These are phyloP conservation scores for Letharia lupina DNA, from an alignment of 495 filamentous ascomycete species.

Conservation along the genomic window DNA sequence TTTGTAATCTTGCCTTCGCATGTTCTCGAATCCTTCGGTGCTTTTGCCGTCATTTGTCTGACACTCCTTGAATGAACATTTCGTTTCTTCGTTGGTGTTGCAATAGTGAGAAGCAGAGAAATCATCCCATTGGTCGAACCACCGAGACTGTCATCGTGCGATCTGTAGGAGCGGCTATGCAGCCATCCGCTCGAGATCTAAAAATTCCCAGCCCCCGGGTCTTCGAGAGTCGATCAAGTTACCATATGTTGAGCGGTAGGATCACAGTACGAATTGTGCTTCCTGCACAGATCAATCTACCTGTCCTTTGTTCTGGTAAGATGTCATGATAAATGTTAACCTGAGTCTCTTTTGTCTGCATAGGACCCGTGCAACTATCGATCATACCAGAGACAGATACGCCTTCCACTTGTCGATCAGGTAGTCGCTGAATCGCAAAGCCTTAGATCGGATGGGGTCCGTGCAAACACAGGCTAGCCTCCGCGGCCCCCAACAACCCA, in stretches of 20 bases:
- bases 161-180: neutral
- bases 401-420: neutral
- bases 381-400: neutral
- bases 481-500: neutral
- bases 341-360: neutral
- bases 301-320: too few relatives aligned
- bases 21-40: neutral
- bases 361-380: neutral
- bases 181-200: neutral
- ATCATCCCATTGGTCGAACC: neutral
- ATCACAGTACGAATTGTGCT: too few relatives aligned
- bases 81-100: neutral
- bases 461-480: neutral
- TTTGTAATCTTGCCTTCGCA: neutral
- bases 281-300: too few relatives aligned
- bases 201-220: neutral
- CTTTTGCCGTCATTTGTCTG: too few relatives aligned
- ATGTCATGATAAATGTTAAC: neutral
- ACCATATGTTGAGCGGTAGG: too few relatives aligned
- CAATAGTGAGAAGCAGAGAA: neutral
- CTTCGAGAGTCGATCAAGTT: neutral
- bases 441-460: neutral
- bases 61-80: too few relatives aligned
- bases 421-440: neutral
- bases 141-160: neutral